Base-by-base conservation (phyloP, 23 red algal species). In the Chondrus crispus region DNA sequence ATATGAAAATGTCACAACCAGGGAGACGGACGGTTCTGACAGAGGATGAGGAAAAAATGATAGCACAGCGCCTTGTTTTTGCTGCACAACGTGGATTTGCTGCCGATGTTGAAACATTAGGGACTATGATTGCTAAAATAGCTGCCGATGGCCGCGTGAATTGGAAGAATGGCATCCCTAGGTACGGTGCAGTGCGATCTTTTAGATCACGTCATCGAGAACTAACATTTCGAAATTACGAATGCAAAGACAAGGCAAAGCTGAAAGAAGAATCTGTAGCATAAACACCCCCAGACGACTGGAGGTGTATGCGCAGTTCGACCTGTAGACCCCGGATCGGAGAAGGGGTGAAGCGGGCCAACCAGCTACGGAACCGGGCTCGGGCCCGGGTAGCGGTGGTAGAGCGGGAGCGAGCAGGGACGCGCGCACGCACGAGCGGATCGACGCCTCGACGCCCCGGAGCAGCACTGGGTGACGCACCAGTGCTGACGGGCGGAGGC, bases 171-270 rank as follows among this genome's bases (percentile, higher is more conserved):
- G 35, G 16, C 26, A 5, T 84, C 38, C 51, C 35, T 39, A 58
- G 5, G 11, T n/a, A 84, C 50, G 50, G n/a, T 18, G 48, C 80
- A 3, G 52, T 84, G 24, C 48, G 80, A 62, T 54, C 80, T 2
- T 84, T 62, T 62, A 24, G 80, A 9, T 49, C 80, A 38, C 80
- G 80, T 6, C 80, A 84, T 63, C 48, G 80, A 32, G 80, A 84
- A 38, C 80, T 84, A 41, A 58, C 50, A n/a, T 84, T 29, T 39
- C 60, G 55, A 62, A 62, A 16, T 13, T 62, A 37, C 80, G 30
- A 84, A 42, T 55, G 51, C 32, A 84, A 84, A 42, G 80, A 84
- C 8, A 84, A 54, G 11, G 28, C 49, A 24, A 84, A 84, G 47
- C 26, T 84, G 3, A 84, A 62, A 40, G 80, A 32, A 62, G 80